Percentiles rank a stretch among this genome's conserved stretches.
These are phyloP conservation scores for Sclerotinia spermophila DNA, from an alignment of 2,329 filamentous ascomycete genomes.

Conservation along the genomic window DNA sequence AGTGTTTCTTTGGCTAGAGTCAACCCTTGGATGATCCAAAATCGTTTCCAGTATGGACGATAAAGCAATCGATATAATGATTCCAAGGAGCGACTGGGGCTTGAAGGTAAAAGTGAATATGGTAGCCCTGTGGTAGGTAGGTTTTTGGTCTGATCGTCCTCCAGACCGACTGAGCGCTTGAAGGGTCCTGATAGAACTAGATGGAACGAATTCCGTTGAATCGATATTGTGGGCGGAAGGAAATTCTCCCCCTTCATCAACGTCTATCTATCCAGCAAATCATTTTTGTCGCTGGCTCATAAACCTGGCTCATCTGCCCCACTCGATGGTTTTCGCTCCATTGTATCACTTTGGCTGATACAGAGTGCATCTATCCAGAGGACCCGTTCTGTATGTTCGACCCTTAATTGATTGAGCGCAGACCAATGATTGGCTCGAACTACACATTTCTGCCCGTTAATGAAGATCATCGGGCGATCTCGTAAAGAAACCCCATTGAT, in stretches of 20 bases:
- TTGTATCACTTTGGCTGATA: not conserved
- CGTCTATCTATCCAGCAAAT: slow-evolving; percentile 1
- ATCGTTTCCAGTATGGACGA: slow-evolving; percentile 14
- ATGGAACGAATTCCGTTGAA: not conserved
- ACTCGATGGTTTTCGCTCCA: not conserved
- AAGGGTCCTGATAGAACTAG: not conserved
- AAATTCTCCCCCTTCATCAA: not conserved
- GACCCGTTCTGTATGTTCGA: not conserved
- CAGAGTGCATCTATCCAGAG: not conserved
- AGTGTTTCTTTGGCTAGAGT: slow-evolving; percentile 15
- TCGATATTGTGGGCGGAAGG: not conserved
- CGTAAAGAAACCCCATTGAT: not conserved
- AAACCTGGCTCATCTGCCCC: not conserved
- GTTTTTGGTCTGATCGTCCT: not conserved
- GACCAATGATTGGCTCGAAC: not conserved
- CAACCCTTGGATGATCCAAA: slow-evolving; percentile 21
- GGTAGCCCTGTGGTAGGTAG: not conserved
- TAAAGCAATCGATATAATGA: not conserved
- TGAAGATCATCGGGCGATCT: not conserved
- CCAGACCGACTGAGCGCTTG: not conserved
- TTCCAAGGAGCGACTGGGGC: not conserved
- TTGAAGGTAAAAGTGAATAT: not conserved
- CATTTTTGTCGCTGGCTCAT: not conserved
- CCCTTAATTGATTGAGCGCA: not conserved
- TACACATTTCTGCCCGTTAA: not conserved